phyloP scores from a whole-genome alignment of 495 filamentous ascomycete genomes.

The Aeminium ludgeri region DNA sequence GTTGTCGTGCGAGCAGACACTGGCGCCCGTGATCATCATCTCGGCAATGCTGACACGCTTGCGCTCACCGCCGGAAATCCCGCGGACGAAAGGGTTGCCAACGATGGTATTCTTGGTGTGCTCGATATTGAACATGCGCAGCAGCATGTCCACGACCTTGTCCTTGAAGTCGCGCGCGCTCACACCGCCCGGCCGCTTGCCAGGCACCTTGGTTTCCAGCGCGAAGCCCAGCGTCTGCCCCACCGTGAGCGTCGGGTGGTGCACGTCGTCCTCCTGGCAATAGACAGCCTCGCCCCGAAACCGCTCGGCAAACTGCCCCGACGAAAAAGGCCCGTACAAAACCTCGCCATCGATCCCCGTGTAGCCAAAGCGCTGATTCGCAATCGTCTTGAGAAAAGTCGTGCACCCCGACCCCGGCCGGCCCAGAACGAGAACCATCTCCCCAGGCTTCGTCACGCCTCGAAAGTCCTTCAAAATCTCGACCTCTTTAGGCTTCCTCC shows the following conservation, averaged over 20 bases:
- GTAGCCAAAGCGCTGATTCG: conserved; percentile 67
- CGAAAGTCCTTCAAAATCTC: conserved; percentile 42
- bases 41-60: conserved; percentile 62
- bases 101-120: conserved; percentile 69
- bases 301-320: conserved; percentile 39
- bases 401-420: conserved; percentile 78
- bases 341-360: conserved; percentile 63
- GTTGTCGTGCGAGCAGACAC: conserved; percentile 69
- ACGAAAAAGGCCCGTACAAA: conserved; percentile 56
- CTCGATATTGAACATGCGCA: conserved; percentile 78
- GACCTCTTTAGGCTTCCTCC: conserved; percentile 45
- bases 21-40: conserved; percentile 54
- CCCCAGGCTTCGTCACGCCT: conserved; percentile 53
- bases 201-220: conserved; percentile 62
- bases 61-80: conserved; percentile 72
- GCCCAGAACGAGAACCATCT: conserved; percentile 83
- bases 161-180: conserved; percentile 53
- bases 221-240: conserved; percentile 73
- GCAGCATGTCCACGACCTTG: conserved; percentile 48
- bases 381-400: conserved; percentile 70
- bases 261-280: conserved; percentile 70
- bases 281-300: conserved; percentile 77
- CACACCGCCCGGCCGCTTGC: conserved; percentile 50
- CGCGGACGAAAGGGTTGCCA: conserved; percentile 63
- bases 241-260: conserved; percentile 66